Percentiles rank a stretch among this genome's conserved stretches.
phyloP scores from a whole-genome alignment of 169 alveolate genomes.

The Babesia divergens region DNA sequence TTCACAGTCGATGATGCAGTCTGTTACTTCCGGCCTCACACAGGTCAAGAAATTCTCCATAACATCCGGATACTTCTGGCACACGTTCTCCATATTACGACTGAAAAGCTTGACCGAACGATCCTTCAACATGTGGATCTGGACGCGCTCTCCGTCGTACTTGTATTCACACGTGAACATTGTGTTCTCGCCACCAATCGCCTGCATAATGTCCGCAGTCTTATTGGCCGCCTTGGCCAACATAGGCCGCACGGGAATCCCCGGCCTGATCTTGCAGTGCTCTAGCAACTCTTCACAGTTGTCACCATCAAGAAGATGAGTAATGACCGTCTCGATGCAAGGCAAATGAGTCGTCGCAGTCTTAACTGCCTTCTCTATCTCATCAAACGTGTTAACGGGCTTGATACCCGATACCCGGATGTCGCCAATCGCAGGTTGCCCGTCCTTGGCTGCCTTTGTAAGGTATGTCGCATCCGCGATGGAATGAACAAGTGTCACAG shows the following conservation, averaged over 20 bases:
- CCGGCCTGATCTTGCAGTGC: slow-evolving; percentile 91
- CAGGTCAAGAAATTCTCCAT: slow-evolving; percentile 26
- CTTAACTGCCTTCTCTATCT: slow-evolving; percentile 84
- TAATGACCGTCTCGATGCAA: slow-evolving; percentile 87
- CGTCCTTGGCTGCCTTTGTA: slow-evolving; percentile 51
- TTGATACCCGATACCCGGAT: slow-evolving; percentile 30
- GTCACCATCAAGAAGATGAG: slow-evolving; percentile 82
- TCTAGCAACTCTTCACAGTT: slow-evolving; percentile 71
- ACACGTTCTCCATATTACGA: slow-evolving; percentile 90
- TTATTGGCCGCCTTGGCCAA: slow-evolving; percentile 97
- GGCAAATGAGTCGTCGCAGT: slow-evolving; percentile 91
- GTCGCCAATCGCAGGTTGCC: slow-evolving; percentile 59
- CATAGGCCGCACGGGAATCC: slow-evolving; percentile 98
- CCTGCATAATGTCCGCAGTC: slow-evolving; percentile 67
- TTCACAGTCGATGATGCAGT: slow-evolving; percentile 94
- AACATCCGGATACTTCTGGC: slow-evolving; percentile 66
- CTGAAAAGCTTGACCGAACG: slow-evolving; percentile 80
- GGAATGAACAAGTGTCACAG: slow-evolving; percentile 88
- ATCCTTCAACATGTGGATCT: slow-evolving; percentile 86
- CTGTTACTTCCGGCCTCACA: slow-evolving; percentile 56
- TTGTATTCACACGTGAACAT: slow-evolving; percentile 96
- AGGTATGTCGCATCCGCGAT: slow-evolving; percentile 61
- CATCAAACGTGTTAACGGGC: slow-evolving; percentile 63
- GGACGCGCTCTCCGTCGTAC: slow-evolving; percentile 97
- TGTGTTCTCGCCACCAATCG: slow-evolving; percentile 77